A percentile compares a stretch with the other conserved stretches of the same genome.
Evolutionary conservation across 257 asterid genomes (phyloP).

Genomic region (Eustoma russellianum): DNA sequence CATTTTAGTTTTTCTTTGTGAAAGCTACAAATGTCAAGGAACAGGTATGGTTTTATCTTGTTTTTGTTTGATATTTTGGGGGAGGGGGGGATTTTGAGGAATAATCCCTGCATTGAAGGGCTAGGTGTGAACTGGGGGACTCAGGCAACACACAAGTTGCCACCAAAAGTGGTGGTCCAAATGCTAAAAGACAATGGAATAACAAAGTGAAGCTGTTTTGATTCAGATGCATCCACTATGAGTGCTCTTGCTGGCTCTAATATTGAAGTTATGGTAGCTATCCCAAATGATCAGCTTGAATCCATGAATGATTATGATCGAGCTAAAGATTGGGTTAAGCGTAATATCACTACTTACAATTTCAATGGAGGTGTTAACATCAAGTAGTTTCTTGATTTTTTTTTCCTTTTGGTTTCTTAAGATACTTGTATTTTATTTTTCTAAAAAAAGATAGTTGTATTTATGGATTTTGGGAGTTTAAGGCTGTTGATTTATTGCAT

Average conservation of each 20-base stretch:
- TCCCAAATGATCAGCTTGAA: slow-evolving; percentile 23
- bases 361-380: slow-evolving; percentile 26
- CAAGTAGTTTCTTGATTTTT: slow-evolving; percentile 13
- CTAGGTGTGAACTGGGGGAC: slow-evolving; percentile 43
- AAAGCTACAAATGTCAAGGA: slow-evolving; percentile 9
- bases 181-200: slow-evolving; percentile 30
- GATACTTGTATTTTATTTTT: too few relatives aligned
- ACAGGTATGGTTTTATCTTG: slow-evolving; percentile 2
- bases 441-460: too few relatives aligned
- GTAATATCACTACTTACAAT: slow-evolving; percentile 16
- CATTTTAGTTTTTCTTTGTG: background rate
- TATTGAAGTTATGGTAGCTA: slow-evolving; percentile 32
- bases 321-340: slow-evolving; percentile 25
- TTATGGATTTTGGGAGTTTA: too few relatives aligned
- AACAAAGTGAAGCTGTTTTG: slow-evolving; percentile 27
- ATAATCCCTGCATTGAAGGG: slow-evolving; percentile 15
- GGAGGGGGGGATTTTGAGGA: slow-evolving; percentile 7
- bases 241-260: slow-evolving; percentile 26
- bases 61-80: background rate
- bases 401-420: background rate
- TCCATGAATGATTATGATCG: slow-evolving; percentile 19
- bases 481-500: too few relatives aligned
- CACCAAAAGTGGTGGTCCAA: slow-evolving; percentile 26
- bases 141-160: slow-evolving; percentile 25
- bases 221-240: slow-evolving; percentile 26